phyloP scores from a whole-genome alignment of 2,329 filamentous ascomycete species.

The Cercospora sp. region DNA sequence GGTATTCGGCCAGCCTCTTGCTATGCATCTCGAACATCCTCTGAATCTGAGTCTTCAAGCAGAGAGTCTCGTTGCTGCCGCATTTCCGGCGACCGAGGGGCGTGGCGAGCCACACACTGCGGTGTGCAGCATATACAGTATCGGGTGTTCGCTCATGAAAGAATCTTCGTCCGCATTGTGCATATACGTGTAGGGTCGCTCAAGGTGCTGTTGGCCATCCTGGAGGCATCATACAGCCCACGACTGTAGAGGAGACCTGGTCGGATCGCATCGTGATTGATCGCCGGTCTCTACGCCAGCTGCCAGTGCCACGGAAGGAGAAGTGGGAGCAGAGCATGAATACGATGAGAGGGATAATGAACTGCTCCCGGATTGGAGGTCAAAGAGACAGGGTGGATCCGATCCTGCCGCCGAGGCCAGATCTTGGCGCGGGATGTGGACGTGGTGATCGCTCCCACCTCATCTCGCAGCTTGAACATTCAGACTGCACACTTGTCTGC shows the following conservation, averaged over 20 bases:
- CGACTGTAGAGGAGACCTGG: background rate
- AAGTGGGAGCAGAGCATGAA: background rate
- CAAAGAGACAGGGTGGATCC: constrained; percentile 1
- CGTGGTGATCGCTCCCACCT: background rate
- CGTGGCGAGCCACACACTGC: background rate
- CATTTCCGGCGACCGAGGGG: background rate
- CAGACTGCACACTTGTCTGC: background rate
- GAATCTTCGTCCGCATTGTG: background rate
- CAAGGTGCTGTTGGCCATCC: background rate
- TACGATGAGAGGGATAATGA: background rate
- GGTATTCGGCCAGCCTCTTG: background rate
- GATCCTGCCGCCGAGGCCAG: background rate
- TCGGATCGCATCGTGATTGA: background rate
- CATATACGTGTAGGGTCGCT: background rate
- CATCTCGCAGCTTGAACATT: background rate
- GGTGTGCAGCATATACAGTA: background rate
- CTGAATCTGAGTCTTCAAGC: background rate
- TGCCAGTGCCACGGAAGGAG: background rate
- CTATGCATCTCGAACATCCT: background rate
- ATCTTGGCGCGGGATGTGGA: background rate
- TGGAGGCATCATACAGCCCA: background rate
- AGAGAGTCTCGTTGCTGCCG: background rate
- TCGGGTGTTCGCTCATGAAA: background rate
- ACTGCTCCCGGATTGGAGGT: background rate
- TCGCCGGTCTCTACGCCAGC: background rate